These are phyloP conservation scores for Penicillium psychrosexuale DNA, from an alignment of 2,329 filamentous ascomycete species.

Conservation along the genomic window DNA sequence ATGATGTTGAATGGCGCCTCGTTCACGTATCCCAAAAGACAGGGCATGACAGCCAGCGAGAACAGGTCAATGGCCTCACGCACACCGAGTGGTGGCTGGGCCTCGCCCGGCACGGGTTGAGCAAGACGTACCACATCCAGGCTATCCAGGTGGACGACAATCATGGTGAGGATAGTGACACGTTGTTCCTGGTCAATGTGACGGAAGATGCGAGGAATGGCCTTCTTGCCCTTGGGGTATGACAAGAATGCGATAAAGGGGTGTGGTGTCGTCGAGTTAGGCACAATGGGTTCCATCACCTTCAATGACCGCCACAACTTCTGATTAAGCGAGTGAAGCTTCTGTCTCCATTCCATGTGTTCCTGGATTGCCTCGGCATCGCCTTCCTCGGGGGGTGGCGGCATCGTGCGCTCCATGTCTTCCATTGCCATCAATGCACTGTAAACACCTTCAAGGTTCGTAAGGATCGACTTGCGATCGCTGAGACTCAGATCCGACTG, in stretches of 20 bases:
- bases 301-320: slow-evolving; percentile 84
- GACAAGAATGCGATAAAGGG: slow-evolving; percentile 96
- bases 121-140: slow-evolving; percentile 85
- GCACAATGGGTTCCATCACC: slow-evolving; percentile 85
- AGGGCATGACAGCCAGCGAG: slow-evolving; percentile 80
- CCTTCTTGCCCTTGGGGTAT: slow-evolving; percentile 93
- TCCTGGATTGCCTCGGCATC: slow-evolving; percentile 67
- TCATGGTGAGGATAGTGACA: slow-evolving; percentile 89
- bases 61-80: slow-evolving; percentile 94
- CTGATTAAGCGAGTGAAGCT: slow-evolving; percentile 67
- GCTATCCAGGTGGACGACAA: slow-evolving; percentile 87
- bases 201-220: slow-evolving; percentile 89
- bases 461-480: slow-evolving; percentile 77
- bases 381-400: slow-evolving; percentile 62
- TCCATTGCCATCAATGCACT: slow-evolving; percentile 87
- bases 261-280: slow-evolving; percentile 66
- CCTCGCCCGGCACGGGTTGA: slow-evolving; percentile 69
- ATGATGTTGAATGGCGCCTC: slow-evolving; percentile 90
- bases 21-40: slow-evolving; percentile 83
- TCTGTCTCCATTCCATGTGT: slow-evolving; percentile 76
- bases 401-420: slow-evolving; percentile 81
- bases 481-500: slow-evolving; percentile 56
- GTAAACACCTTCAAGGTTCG: slow-evolving; percentile 87
- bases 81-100: slow-evolving; percentile 68
- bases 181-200: slow-evolving; percentile 90